Evolutionary conservation across 768 basidiomycete species (phyloP).

Genomic region (Phylloporus scabripes): DNA sequence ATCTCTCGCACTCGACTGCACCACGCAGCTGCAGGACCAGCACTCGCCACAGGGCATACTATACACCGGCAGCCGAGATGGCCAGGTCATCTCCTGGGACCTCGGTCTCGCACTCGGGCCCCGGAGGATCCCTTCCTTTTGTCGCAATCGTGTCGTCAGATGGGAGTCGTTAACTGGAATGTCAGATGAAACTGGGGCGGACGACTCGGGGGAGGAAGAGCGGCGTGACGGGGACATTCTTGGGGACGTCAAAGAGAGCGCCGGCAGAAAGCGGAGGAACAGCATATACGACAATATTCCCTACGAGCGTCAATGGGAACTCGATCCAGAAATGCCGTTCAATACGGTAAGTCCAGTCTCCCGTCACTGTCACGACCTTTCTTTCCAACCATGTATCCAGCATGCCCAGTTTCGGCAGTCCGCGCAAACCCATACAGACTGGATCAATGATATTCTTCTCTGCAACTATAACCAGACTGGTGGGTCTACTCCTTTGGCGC

Average conservation of each 20-base stretch:
- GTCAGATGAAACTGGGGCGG: constrained; percentile 63
- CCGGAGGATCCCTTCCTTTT: constrained; percentile 31
- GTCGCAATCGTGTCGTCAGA: constrained; percentile 32
- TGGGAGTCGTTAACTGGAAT: constrained; percentile 88
- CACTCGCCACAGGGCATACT: constrained; percentile 75
- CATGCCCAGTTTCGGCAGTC: constrained; percentile 76
- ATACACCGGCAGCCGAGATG: constrained; percentile 87
- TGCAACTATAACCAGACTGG: constrained; percentile 90
- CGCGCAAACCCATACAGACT: constrained; percentile 86
- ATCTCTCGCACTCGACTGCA: constrained; percentile 80
- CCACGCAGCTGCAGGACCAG: constrained; percentile 69
- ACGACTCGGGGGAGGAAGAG: constrained; percentile 62
- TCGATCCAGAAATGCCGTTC: constrained; percentile 50
- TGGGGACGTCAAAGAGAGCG: constrained; percentile 57
- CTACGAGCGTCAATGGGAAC: constrained; percentile 76
- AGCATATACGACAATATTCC: constrained; percentile 37
- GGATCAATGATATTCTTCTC: constrained; percentile 92
- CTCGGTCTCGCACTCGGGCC: constrained; percentile 56
- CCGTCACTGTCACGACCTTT: neutral
- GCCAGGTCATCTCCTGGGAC: constrained; percentile 85
- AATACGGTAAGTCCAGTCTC: constrained; percentile 40
- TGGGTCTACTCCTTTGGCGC: constrained; percentile 30
- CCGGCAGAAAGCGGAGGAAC: constrained; percentile 30
- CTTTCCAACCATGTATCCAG: constrained; percentile 28
- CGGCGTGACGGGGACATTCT: constrained; percentile 71